Conservation (phyloP, 176 grass and related monocot species). For the Areca catechu region DNA sequence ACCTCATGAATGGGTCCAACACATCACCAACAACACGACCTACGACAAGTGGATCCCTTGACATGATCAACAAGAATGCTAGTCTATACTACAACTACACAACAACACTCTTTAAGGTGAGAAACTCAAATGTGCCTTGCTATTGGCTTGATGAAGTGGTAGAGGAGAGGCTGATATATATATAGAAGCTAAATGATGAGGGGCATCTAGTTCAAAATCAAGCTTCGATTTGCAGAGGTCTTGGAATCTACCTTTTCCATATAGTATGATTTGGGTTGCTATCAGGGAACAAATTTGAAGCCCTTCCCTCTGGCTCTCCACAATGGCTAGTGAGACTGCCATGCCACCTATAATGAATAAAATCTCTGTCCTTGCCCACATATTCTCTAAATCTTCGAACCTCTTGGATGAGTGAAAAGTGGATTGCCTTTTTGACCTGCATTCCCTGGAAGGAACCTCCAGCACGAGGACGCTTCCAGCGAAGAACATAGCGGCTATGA, state of each 20-base stretch:
- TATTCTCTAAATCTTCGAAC: constrained; percentile 76
- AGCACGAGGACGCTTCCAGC: constrained; percentile 18
- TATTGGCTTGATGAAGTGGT: constrained; percentile 33
- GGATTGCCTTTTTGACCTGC: constrained; percentile 52
- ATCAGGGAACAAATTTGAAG: constrained; percentile 43
- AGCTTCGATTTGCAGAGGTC: constrained; percentile 22
- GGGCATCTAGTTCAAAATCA: constrained; percentile 29
- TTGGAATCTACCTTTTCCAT: constrained; percentile 44
- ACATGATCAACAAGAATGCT: constrained; percentile 32
- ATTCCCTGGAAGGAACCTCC: constrained; percentile 28
- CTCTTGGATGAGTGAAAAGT: constrained; percentile 51
- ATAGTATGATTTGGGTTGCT: constrained; percentile 10
- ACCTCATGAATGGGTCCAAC: constrained; percentile 72
- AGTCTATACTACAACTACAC: constrained; percentile 13
- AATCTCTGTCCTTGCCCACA: constrained; percentile 53
- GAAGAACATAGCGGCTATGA: constrained; percentile 11
- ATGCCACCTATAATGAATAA: constrained; percentile 57
- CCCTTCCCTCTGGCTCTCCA: constrained; percentile 30
- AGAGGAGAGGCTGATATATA: constrained; percentile 43
- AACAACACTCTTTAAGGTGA: constrained; percentile 1
- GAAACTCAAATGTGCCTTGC: constrained; percentile 9
- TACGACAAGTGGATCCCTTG: constrained; percentile 84
- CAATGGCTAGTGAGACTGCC: constrained; percentile 31
- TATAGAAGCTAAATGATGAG: constrained; percentile 37
- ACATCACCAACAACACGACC: constrained; percentile 89